Evolutionary conservation across 805 yeast species (phyloP), one percentile per base, ranked within the genome.

Genomic region (Candida oleophila): DNA sequence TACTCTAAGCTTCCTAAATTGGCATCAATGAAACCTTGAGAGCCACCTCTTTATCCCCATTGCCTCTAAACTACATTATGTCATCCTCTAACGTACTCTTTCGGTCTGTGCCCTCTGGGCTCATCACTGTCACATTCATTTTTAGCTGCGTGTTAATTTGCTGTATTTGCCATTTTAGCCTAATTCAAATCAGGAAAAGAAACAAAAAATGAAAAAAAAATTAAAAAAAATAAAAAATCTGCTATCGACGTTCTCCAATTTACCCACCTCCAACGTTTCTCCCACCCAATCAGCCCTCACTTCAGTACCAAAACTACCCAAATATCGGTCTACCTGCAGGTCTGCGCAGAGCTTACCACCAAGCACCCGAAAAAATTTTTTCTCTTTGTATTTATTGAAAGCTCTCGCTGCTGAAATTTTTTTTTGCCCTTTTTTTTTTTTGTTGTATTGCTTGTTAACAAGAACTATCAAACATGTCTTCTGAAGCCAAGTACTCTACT

Each of bases 401-500:
- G 18, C 22, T 20, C 22, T 36, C 40, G 45, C 45, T 35, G 15
- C 11, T 37, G 22, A 45, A 41, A 39, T 43, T 36, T 38, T 47
- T 21, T 42, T 21, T 15, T 47, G 41, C 45, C 44, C 49, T 53
- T 54, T 45, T 41, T 49, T 47, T 53, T 47, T 52, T 57, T 54
- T 55, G 51, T 46, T 37, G 42, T 35, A 33, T 22, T 41, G 25
- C 28, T 41, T 18, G 42, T 42, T 55, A 57, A 55, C 60, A 57
- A 56, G 60, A 18, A 41, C 18, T 16, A 18, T 15, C n/a, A 32
- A n/a, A 3, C 21, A 73, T 73, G 77, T 70, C 77, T 64, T 78
- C 81, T 66, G 84, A 80, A 75, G 76, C 82, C 47, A 75, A 76
- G 65, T 80, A 80, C 74, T 78, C 83, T 49, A 73, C 78, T 64